Evolutionary conservation across 1,139 yeast species (phyloP).

Genomic region (Taphrina betulina): DNA sequence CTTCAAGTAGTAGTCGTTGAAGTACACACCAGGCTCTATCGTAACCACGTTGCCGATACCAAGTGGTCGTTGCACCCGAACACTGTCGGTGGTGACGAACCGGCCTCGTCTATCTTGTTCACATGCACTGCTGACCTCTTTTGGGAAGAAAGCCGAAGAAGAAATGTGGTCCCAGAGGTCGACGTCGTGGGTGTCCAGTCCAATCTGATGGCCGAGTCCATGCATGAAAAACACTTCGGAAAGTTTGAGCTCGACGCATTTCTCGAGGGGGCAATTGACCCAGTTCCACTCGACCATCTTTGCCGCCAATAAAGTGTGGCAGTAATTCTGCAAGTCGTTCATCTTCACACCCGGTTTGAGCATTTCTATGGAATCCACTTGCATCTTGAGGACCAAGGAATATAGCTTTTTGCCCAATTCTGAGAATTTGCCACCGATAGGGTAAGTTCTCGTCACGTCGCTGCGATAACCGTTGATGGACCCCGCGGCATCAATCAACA

Average conservation of each 20-base stretch:
- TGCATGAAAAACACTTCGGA: conserved; percentile 47
- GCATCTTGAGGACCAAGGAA: conserved; percentile 82
- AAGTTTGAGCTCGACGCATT: not conserved
- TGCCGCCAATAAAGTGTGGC: not conserved
- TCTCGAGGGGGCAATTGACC: conserved; percentile 2
- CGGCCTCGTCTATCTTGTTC: not conserved
- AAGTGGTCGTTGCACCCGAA: conserved; percentile 47
- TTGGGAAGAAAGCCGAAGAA: conserved; percentile 54
- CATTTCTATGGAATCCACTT: conserved; percentile 60
- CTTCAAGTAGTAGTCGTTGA: conserved; percentile 75
- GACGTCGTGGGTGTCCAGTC: conserved; percentile 95
- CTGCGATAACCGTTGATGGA: conserved; percentile 92
- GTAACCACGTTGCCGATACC: conserved; percentile 82
- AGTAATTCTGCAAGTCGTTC: not conserved
- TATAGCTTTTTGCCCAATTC: conserved; percentile 81
- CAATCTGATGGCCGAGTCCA: conserved; percentile 89
- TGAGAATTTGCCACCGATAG: conserved; percentile 85
- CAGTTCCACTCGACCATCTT: not conserved
- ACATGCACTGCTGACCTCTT: not conserved
- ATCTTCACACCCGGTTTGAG: conserved; percentile 69
- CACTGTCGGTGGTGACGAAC: not conserved
- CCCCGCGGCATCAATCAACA: conserved; percentile 93
- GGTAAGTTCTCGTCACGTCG: conserved; percentile 94
- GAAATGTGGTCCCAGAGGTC: not conserved
- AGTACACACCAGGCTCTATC: conserved; percentile 93